Conservation (phyloP, 441 rosid genomes). For the Adansonia grandidieri region DNA sequence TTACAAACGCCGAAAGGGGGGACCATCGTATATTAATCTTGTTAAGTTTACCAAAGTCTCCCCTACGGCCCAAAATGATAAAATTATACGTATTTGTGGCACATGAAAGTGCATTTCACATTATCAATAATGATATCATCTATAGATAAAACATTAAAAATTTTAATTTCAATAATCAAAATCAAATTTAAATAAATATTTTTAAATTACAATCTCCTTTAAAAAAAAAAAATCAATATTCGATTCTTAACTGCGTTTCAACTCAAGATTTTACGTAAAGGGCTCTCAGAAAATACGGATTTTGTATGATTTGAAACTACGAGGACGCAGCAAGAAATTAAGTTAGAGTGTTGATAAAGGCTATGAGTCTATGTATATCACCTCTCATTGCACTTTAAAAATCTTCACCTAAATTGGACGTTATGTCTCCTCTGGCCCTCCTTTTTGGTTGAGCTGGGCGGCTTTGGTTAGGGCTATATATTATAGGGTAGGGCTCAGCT, state of each 20-base stretch:
- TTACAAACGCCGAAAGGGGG: not conserved
- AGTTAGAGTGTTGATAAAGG: slow-evolving; percentile 12
- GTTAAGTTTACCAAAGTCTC: not conserved
- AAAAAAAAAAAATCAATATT: not conserved
- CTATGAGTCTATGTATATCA: not conserved
- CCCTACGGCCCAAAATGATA: not conserved
- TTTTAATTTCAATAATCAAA: no score
- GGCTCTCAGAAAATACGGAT: not conserved
- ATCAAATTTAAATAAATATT: no score
- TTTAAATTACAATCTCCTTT: no score
- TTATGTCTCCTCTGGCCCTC: not conserved
- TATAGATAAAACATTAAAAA: no score
- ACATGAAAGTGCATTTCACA: not conserved
- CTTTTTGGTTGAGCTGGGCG: slow-evolving; percentile 18
- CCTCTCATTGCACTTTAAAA: slow-evolving; percentile 18
- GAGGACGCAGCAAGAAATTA: not conserved
- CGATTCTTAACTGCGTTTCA: not conserved
- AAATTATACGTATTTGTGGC: not conserved
- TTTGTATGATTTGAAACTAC: not conserved
- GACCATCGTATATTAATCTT: slow-evolving; percentile 11
- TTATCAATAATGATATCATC: no score
- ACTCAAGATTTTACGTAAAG: not conserved
- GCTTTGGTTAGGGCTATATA: not conserved
- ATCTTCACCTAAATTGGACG: slow-evolving; percentile 12
- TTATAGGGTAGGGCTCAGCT: slow-evolving; percentile 19